Evolutionary conservation across 176 grass and related monocot species (phyloP).

Genomic region (Oryza punctata): DNA sequence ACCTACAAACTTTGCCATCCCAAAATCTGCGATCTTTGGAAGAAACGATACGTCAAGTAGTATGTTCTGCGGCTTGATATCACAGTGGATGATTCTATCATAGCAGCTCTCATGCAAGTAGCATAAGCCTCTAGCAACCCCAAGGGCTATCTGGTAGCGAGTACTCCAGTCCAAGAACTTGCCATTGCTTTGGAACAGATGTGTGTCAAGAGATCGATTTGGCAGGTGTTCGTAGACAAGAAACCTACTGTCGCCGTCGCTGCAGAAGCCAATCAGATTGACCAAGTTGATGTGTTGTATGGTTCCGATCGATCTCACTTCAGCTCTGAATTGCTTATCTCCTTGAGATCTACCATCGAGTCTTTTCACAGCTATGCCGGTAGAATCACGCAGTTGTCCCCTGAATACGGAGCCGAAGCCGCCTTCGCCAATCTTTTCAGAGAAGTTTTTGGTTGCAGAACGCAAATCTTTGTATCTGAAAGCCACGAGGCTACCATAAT

Average conservation of each 20-base stretch:
- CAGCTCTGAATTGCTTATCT: conserved; percentile 56
- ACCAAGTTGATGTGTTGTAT: conserved; percentile 52
- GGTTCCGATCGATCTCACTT: conserved; percentile 55
- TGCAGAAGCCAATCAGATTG: conserved; percentile 52
- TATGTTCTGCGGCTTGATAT: conserved; percentile 66
- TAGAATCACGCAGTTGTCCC: conserved; percentile 13
- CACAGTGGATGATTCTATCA: conserved; percentile 56
- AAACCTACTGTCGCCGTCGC: conserved; percentile 27
- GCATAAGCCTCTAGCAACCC: conserved; percentile 34
- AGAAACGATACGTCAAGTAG: conserved; percentile 37
- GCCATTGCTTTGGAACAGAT: conserved; percentile 23
- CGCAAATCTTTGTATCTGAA: conserved; percentile 46
- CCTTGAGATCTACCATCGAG: conserved; percentile 45
- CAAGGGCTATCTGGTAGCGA: conserved; percentile 39
- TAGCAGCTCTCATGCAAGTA: conserved; percentile 57
- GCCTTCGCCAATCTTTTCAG: conserved; percentile 37
- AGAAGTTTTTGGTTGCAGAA: conserved; percentile 42
- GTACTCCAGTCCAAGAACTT: conserved; percentile 36
- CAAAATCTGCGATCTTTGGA: conserved; percentile 51
- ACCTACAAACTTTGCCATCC: conserved; percentile 50
- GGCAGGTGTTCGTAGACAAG: conserved; percentile 57
- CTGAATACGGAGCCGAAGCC: conserved; percentile 51
- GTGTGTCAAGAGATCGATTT: conserved; percentile 47
- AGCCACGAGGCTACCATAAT: neutral
- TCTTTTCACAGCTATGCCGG: conserved; percentile 43